Base-by-base conservation (phyloP, 345 rosid genomes). In the Moricandia moricandioides region DNA sequence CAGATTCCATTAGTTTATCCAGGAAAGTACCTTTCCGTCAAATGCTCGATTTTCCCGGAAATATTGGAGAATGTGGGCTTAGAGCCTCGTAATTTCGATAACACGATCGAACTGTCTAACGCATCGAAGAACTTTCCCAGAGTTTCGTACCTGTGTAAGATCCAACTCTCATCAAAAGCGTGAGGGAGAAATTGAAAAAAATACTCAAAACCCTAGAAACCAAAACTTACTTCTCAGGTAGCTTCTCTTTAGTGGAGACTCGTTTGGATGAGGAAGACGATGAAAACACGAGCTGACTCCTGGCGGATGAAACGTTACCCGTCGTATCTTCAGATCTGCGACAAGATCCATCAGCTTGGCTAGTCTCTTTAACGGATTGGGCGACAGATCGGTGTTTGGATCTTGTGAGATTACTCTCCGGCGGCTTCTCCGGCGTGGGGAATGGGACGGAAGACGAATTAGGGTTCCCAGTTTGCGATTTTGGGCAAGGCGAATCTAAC, bases 111-210 rank as follows among this genome's bases (percentile, higher is more conserved):
- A 58, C 86, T 85, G 58, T 88, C 92, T 79, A 94, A 71, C 66
- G 88, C 75, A 82, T 86, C 78, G 39, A 88, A 94, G 79, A 88
- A 91, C 80, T 85, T 83, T 1, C 75, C 82, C 84, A 94, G 47
- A 40, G 73, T 85, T 79, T 83, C 88, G 35, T 84, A 86, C 72
- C 97, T 94, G 78, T 0, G 35, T 2, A 66, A 67, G 62, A 49
- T 9, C 70, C 69, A 54, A 14, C 40, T 40, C 54, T 6, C 14
- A 60, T 65, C 24, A 66, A 8, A 21, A 8, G 10, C 34, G 6
- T 31, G 17, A n/a, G 12, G 72, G 16, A 31, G 1, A 24, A 56
- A 56, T 0, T 8, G 24, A 8, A 21, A 21, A 21, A 21, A 21
- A 21, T 21, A 21, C 24, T 21, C 24, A 21, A 21, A 43, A 26